Evolutionary conservation across 352 stramenopile genomes (phyloP).

Genomic region (Pythium guiyangense): DNA sequence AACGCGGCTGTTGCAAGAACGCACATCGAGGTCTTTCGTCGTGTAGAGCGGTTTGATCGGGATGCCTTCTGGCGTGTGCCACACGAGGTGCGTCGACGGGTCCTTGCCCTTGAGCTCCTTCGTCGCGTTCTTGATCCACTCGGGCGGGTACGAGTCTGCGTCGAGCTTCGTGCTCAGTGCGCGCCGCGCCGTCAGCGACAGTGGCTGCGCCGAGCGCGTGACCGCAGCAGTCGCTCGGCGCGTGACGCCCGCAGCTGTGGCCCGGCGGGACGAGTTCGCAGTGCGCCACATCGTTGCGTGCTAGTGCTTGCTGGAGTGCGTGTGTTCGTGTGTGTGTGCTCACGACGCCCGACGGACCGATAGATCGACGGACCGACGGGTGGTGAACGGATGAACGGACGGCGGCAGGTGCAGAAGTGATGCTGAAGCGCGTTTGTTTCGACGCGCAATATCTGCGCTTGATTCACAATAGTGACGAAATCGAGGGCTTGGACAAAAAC

Average conservation of each 20-base stretch:
- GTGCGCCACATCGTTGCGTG: constrained; percentile 2
- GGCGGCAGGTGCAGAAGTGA: too few relatives aligned
- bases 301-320: neutral
- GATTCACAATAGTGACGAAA: too few relatives aligned
- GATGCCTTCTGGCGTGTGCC: constrained; percentile 91
- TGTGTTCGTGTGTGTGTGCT: constrained; percentile 6
- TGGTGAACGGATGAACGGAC: neutral
- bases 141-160: constrained; percentile 30
- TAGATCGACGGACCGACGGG: too few relatives aligned
- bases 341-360: too few relatives aligned
- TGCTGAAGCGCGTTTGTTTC: too few relatives aligned
- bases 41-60: constrained; percentile 95
- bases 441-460: too few relatives aligned
- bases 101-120: constrained; percentile 87
- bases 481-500: too few relatives aligned
- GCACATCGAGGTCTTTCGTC: constrained; percentile 60
- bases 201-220: neutral
- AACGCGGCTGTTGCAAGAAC: constrained; percentile 73
- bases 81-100: constrained; percentile 60
- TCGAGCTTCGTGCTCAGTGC: constrained; percentile 30
- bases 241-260: neutral
- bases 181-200: constrained; percentile 2
- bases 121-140: constrained; percentile 49
- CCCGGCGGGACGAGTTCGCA: constrained; percentile 6
- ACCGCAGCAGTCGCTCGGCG: neutral